phyloP scores from a whole-genome alignment of 179 eudicot genomes.

The Patellifolia procumbens region DNA sequence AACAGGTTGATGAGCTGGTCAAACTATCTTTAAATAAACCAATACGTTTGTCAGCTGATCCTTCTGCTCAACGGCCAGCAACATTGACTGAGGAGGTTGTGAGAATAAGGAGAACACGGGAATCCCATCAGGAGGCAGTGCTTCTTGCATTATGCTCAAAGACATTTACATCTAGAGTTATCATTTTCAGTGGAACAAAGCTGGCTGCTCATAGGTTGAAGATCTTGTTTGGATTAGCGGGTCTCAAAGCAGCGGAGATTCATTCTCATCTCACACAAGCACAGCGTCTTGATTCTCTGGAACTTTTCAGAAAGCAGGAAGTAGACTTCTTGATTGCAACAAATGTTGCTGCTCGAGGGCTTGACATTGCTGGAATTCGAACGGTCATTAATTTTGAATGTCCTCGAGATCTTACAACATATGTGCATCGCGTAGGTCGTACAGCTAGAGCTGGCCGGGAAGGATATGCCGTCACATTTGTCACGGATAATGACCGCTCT shows the following conservation, averaged over 20 bases:
- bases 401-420: slow-evolving; percentile 83
- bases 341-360: slow-evolving; percentile 92
- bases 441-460: slow-evolving; percentile 97
- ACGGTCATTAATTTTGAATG: slow-evolving; percentile 89
- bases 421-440: slow-evolving; percentile 98
- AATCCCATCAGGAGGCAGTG: slow-evolving; percentile 92
- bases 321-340: slow-evolving; percentile 94
- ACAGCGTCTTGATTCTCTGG: slow-evolving; percentile 89
- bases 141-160: slow-evolving; percentile 90
- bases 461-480: slow-evolving; percentile 96
- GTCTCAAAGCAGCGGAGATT: slow-evolving; percentile 91
- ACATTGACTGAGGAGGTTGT: slow-evolving; percentile 88
- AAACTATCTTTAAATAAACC: slow-evolving; percentile 76
- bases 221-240: slow-evolving; percentile 88
- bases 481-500: slow-evolving; percentile 91
- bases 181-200: slow-evolving; percentile 91
- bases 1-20: slow-evolving; percentile 75
- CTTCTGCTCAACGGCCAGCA: slow-evolving; percentile 76
- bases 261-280: slow-evolving; percentile 91
- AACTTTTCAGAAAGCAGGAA: slow-evolving; percentile 74
- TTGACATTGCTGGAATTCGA: slow-evolving; percentile 88
- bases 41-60: slow-evolving; percentile 84
- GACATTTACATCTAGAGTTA: slow-evolving; percentile 83
- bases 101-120: slow-evolving; percentile 85
- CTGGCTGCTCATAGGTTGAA: slow-evolving; percentile 89